Percentiles rank a stretch among this genome's conserved stretches.
phyloP scores from a whole-genome alignment of 2,329 filamentous ascomycete species.

The Diaporthe batatas region DNA sequence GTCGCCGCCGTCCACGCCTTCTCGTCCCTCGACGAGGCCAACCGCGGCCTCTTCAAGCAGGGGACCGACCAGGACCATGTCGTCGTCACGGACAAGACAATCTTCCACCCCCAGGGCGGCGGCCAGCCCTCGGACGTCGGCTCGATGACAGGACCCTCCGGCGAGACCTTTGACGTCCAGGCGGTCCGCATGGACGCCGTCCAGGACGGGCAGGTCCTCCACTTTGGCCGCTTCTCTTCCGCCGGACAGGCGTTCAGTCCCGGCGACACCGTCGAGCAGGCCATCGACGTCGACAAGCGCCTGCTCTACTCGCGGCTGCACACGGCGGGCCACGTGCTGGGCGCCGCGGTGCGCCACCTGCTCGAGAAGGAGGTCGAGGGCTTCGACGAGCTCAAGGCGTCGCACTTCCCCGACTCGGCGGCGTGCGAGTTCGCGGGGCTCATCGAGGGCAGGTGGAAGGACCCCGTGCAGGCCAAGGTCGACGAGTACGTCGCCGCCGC shows the following conservation, averaged over 20 bases:
- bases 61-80: conserved; percentile 62
- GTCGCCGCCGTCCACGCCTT: conserved; percentile 64
- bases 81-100: conserved; percentile 74
- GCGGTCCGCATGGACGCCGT: conserved; percentile 68
- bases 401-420: conserved; percentile 77
- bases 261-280: conserved; percentile 65
- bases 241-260: conserved; percentile 51
- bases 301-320: conserved; percentile 76
- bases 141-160: conserved; percentile 57
- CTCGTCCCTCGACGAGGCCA: conserved; percentile 62
- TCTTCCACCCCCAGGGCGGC: conserved; percentile 82
- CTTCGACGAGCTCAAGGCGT: conserved; percentile 78
- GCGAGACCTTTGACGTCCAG: conserved; percentile 63
- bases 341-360: conserved; percentile 73
- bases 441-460: conserved; percentile 75
- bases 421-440: conserved; percentile 76
- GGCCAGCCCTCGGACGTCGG: conserved; percentile 80
- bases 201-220: conserved; percentile 69
- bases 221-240: conserved; percentile 71
- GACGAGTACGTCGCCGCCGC: conserved; percentile 69
- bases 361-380: conserved; percentile 63
- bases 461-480: conserved; percentile 70
- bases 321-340: conserved; percentile 80
- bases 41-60: conserved; percentile 71
- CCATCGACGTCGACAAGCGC: conserved; percentile 72